These are phyloP conservation scores for Candida tammaniensis DNA, from an alignment of 805 yeast species.

Conservation along the genomic window DNA sequence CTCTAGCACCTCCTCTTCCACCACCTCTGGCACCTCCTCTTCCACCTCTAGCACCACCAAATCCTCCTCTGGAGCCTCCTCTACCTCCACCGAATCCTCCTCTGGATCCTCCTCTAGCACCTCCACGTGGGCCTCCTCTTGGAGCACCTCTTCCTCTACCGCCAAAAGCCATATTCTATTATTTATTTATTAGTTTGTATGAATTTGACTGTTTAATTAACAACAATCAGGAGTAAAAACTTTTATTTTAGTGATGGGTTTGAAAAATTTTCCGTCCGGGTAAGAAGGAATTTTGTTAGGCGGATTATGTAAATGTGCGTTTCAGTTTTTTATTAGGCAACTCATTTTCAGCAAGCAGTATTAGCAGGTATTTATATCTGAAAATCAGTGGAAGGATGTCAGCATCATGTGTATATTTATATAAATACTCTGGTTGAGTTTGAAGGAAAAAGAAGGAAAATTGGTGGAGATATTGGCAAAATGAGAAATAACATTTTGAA, in stretches of 20 bases:
- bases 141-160: conserved; percentile 74
- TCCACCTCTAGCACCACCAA: conserved; percentile 38
- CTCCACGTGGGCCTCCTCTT: conserved; percentile 45
- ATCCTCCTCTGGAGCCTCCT: conserved; percentile 43
- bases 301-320: conserved; percentile 10
- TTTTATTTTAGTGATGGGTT: conserved; percentile 5
- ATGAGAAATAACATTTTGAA: no score
- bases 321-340: conserved; percentile 1
- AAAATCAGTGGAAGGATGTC: no score
- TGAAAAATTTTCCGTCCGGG: conserved; percentile 3
- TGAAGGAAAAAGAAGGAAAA: no score
- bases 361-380: no score
- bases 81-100: conserved; percentile 29
- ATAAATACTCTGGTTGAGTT: no score
- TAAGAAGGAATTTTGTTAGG: conserved; percentile 2
- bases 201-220: not conserved
- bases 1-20: conserved; percentile 52
- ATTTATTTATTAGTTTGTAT: conserved; percentile 3
- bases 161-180: conserved; percentile 62
- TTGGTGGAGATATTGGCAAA: no score
- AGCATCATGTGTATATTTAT: no score
- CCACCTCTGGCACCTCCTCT: conserved; percentile 38
- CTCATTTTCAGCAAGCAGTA: no score
- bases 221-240: not conserved
- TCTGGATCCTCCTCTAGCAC: conserved; percentile 61